Percentiles rank a stretch among this genome's conserved stretches.
These are phyloP conservation scores for Phytophthora crassamura DNA, from an alignment of 352 stramenopile species.

Conservation along the genomic window DNA sequence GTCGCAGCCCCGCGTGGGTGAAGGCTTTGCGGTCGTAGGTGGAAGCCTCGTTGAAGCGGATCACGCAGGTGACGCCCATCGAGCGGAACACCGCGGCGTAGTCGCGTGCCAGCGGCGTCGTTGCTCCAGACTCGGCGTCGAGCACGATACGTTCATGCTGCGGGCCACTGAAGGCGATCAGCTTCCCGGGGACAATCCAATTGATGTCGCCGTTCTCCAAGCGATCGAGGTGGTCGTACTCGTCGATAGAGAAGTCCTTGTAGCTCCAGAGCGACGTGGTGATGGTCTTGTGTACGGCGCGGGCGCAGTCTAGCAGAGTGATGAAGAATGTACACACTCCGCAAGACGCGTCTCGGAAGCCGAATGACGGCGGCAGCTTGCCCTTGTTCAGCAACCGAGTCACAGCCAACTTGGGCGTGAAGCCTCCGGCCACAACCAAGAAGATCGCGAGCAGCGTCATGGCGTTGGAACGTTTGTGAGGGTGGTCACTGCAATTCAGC, in stretches of 20 bases:
- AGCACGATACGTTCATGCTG: conserved; percentile 78
- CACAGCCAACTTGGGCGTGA: conserved; percentile 77
- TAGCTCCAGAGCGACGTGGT: conserved; percentile 37
- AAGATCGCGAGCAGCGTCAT: conserved; percentile 92
- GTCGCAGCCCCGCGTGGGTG: conserved; percentile 86
- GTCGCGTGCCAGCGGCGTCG: conserved; percentile 89
- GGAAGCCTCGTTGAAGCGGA: conserved; percentile 95
- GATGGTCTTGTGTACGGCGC: conserved; percentile 68
- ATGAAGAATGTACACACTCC: conserved; percentile 92
- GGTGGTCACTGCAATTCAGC: conserved; percentile 81
- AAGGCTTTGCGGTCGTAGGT: conserved; percentile 95
- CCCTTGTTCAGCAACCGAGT: conserved; percentile 42
- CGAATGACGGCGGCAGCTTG: conserved; percentile 43
- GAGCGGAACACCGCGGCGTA: conserved; percentile 69
- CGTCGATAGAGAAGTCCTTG: conserved; percentile 59
- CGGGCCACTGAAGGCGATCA: conserved; percentile 96
- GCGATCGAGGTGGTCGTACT: conserved; percentile 95
- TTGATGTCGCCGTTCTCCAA: conserved; percentile 97
- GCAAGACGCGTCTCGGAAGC: conserved; percentile 60
- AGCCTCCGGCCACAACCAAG: conserved; percentile 53
- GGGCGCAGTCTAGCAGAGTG: conserved; percentile 92
- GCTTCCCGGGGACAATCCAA: conserved; percentile 92
- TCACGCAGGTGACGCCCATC: conserved; percentile 71
- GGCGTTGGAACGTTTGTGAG: conserved; percentile 92
- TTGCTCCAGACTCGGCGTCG: conserved; percentile 60